phyloP scores from a whole-genome alignment of 2,329 filamentous ascomycete species.

The Aspergillaceae sp. region DNA sequence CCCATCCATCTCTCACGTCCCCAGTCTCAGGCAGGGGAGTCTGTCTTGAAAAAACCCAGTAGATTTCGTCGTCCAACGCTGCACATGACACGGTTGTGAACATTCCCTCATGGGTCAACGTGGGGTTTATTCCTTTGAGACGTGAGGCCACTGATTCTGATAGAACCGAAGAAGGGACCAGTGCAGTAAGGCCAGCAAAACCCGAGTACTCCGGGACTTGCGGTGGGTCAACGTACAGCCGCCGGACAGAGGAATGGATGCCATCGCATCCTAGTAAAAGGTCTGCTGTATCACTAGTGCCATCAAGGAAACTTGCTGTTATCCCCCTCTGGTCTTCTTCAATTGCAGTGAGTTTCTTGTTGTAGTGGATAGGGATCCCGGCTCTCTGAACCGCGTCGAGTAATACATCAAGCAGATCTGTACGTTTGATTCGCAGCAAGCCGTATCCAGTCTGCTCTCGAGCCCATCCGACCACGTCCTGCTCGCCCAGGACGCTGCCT shows the following conservation, averaged over 20 bases:
- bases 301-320: slow-evolving; percentile 21
- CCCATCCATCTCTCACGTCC: slow-evolving; percentile 21
- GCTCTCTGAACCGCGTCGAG: slow-evolving; percentile 12
- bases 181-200: slow-evolving; percentile 19
- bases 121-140: not conserved
- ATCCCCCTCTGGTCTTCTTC: slow-evolving; percentile 14
- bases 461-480: slow-evolving; percentile 11
- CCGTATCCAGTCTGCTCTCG: slow-evolving; percentile 20
- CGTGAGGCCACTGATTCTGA: slow-evolving; percentile 13
- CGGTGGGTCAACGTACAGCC: slow-evolving; percentile 20
- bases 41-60: slow-evolving; percentile 22
- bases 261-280: slow-evolving; percentile 35
- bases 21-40: slow-evolving; percentile 14
- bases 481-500: slow-evolving; percentile 9
- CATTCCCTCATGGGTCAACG: slow-evolving; percentile 17
- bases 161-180: not conserved
- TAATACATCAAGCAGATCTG: slow-evolving; percentile 21
- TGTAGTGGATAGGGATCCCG: slow-evolving; percentile 19
- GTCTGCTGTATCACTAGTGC: slow-evolving; percentile 17
- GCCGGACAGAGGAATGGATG: slow-evolving; percentile 31
- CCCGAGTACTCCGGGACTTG: slow-evolving; percentile 26
- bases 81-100: slow-evolving; percentile 17
- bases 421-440: slow-evolving; percentile 22
- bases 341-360: slow-evolving; percentile 14
- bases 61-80: slow-evolving; percentile 11